Base-by-base conservation (phyloP, 2,329 filamentous ascomycete genomes). In the Erysiphe neolycopersici region DNA sequence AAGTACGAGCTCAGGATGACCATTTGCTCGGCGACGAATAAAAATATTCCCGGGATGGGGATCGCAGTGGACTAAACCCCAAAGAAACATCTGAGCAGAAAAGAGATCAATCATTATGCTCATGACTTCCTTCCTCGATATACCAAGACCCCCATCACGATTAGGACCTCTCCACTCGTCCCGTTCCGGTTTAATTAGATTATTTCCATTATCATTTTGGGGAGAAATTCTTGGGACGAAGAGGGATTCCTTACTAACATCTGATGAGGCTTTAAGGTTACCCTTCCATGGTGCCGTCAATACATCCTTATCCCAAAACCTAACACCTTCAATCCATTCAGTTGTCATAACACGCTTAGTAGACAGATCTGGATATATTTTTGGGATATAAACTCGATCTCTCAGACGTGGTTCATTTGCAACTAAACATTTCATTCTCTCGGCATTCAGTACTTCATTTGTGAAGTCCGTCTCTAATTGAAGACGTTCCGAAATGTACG, bases 11-110 rank as follows among this genome's bases (percentile, higher is more conserved):
- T 98, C 84, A 0, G 87, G 69, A 38, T 73, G 69, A n/a, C 87
- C 87, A 38, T 68, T 76, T 1, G 84, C 79, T 14, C 82, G 66
- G 9, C 89, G 77, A 9, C 89, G 79, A 55, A 95, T 78, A 62
- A 98, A 93, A 58, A 95, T 89, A 61, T 98, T 98, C 26, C 87
- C 87, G 1, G 89, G 89, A 56, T 98, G 89, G 10, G 89, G 89
- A 58, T 98, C 89, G 61, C 87, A 94, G 63, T 98, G 87, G 0
- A 95, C 81, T 38, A 81, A 71, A 12, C 89, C 89, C 81, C 83
- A 95, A 50, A 92, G 77, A 65, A 94, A 98, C 69, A 95, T 95
- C 57, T 95, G 87, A 2, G 83, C 85, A n/a, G 78, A 81, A 64
- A 95, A 98, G 31, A 95, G 69, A 58, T 94, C 87, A 42, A 94